Conservation (phyloP, 805 yeast species). For the Cyberlindnera amylophila region DNA sequence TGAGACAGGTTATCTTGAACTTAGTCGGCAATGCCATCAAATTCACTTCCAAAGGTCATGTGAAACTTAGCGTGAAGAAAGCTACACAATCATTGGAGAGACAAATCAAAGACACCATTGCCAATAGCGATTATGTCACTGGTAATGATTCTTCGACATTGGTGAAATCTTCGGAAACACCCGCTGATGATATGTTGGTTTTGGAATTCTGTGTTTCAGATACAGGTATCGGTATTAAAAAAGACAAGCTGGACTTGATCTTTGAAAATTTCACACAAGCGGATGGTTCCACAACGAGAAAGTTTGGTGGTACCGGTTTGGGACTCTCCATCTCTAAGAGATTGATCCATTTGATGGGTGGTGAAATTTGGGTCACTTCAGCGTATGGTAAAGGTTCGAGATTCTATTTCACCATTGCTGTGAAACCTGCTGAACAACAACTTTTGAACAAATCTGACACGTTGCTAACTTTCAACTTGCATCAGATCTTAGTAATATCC, state of each 20-base stretch:
- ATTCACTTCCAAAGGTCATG: slow-evolving; percentile 80
- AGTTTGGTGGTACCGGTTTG: slow-evolving; percentile 89
- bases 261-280: slow-evolving; percentile 92
- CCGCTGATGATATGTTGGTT: slow-evolving; percentile 34
- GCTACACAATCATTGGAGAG: slow-evolving; percentile 30
- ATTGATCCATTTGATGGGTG: slow-evolving; percentile 87
- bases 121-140: slow-evolving; percentile 28
- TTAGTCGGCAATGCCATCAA: slow-evolving; percentile 88
- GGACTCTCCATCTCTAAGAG: slow-evolving; percentile 87
- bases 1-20: slow-evolving; percentile 82
- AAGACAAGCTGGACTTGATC: slow-evolving; percentile 78
- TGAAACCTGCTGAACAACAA: slow-evolving; percentile 64
- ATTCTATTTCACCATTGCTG: slow-evolving; percentile 76
- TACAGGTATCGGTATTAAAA: slow-evolving; percentile 87
- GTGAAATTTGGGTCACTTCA: slow-evolving; percentile 88
- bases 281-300: slow-evolving; percentile 89
- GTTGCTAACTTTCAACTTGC: slow-evolving; percentile 66
- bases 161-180: slow-evolving; percentile 40
- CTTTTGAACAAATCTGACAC: slow-evolving; percentile 62
- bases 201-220: slow-evolving; percentile 85
- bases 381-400: slow-evolving; percentile 80
- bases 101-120: slow-evolving; percentile 24
- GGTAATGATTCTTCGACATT: slow-evolving; percentile 23
- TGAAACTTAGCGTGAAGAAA: slow-evolving; percentile 67
- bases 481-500: slow-evolving; percentile 66